phyloP scores from a whole-genome alignment of 352 stramenopile species.

The Globisporangium abappressorium region DNA sequence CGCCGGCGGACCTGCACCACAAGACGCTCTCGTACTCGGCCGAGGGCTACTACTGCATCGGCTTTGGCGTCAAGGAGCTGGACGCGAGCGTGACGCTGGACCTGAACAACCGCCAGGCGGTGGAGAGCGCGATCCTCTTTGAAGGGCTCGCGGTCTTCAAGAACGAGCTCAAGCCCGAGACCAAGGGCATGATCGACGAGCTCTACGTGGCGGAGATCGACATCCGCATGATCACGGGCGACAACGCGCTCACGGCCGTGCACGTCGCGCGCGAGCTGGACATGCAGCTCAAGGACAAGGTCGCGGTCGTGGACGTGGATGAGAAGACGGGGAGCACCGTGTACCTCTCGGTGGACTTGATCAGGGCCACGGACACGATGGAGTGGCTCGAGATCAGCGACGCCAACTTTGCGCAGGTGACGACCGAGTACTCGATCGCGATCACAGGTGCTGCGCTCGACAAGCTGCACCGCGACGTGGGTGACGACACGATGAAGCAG shows the following conservation, averaged over 20 bases:
- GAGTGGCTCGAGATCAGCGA: constrained; percentile 33
- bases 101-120: constrained; percentile 22
- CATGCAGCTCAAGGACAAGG: constrained; percentile 36
- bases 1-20: constrained; percentile 26
- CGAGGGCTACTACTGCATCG: constrained; percentile 67
- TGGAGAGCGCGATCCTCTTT: constrained; percentile 66
- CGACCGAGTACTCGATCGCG: constrained; percentile 35
- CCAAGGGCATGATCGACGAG: constrained; percentile 56
- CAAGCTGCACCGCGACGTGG: constrained; percentile 26
- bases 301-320: constrained; percentile 43
- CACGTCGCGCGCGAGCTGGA: constrained; percentile 33
- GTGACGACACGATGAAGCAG: constrained; percentile 31
- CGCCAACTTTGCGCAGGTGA: constrained; percentile 24
- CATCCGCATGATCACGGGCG: constrained; percentile 7
- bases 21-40: constrained; percentile 29
- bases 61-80: constrained; percentile 35
- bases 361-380: constrained; percentile 25
- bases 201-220: constrained; percentile 47
- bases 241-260: neutral
- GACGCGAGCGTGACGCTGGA: constrained; percentile 14
- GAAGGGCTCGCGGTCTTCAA: constrained; percentile 78
- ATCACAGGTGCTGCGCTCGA: constrained; percentile 51
- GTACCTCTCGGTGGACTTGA: constrained; percentile 33
- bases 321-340: constrained; percentile 15
- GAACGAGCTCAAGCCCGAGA: constrained; percentile 80